Base-by-base conservation (phyloP, 1,284 basidiomycete genomes). In the Phenoliferia sp. region DNA sequence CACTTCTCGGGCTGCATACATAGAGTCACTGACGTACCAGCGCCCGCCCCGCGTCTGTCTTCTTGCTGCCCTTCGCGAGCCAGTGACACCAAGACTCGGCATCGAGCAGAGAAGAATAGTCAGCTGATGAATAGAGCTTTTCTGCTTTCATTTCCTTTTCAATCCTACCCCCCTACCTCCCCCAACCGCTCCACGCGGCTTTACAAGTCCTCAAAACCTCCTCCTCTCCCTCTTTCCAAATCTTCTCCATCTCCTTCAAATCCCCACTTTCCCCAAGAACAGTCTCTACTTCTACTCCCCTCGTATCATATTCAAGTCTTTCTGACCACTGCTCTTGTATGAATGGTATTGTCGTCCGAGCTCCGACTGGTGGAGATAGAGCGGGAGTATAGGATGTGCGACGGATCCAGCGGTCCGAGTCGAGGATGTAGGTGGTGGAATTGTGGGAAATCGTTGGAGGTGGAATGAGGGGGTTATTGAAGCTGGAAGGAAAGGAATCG, bases 371-470 rank as follows among this genome's bases (percentile, higher is more conserved):
- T 6, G 12, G 32, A 15, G 57, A 5, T 17, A 19, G 15, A 35
- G 19, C 19, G 6, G 34, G 33, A 5, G 19, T 9, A 28, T 65
- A n/a, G 39, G 32, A 2, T 2, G 68, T 69, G 31, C 68, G 68
- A 0, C 65, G 68, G 50, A 69, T 29, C 15, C 16, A 44, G 35
- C 60, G 62, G 56, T 69, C 68, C 15, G 64, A 57, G 35, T 39
- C 56, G 62, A 69, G 64, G 29, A 69, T 39, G 59, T 59, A 66
- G n/a, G 26, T 15, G 31, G 5, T 5, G 5, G 58, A 48, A 9
- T 15, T 2, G 58, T 39, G 39, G 33, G 17, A 6, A 44, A 69
- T 12, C 16, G n/a, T 26, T 12, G 60, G 6, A 2, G 61, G 67
- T 10, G 54, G 58, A 12, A 22, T 19, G 19, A 29, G 17, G 39